phyloP scores from a whole-genome alignment of 306 rosid genomes.

The Begonia loranthoides region DNA sequence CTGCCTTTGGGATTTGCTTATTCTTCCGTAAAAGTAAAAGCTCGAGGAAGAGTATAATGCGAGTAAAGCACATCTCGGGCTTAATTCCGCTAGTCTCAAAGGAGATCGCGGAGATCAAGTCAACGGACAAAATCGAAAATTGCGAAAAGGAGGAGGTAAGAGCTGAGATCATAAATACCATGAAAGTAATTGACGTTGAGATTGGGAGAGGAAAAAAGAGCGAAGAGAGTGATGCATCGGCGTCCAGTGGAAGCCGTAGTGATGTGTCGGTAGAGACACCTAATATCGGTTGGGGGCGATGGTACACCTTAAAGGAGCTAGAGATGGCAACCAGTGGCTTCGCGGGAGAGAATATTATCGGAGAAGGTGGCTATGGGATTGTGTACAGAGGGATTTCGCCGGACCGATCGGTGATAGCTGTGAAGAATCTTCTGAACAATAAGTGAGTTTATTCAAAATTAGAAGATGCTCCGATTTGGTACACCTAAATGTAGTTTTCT shows the following conservation, averaged over 20 bases:
- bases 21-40: constrained; percentile 31
- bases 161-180: constrained; percentile 16
- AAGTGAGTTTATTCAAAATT: constrained; percentile 33
- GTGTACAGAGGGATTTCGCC: constrained; percentile 58
- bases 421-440: constrained; percentile 82
- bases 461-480: too few species aligned
- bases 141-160: constrained; percentile 15
- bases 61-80: constrained; percentile 78
- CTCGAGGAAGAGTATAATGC: constrained; percentile 16
- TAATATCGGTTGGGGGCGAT: constrained; percentile 83
- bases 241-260: constrained; percentile 30
- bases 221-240: constrained; percentile 23
- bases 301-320: constrained; percentile 71
- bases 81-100: constrained; percentile 68
- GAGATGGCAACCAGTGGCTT: constrained; percentile 66
- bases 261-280: constrained; percentile 36
- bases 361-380: constrained; percentile 85
- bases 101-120: constrained; percentile 59
- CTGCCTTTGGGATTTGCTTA: constrained; percentile 27
- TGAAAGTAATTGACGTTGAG: constrained; percentile 25
- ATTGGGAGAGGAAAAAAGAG: constrained; percentile 12
- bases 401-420: constrained; percentile 71
- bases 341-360: constrained; percentile 39
- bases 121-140: constrained; percentile 19
- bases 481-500: too few species aligned